Conservation (phyloP, 768 basidiomycete genomes). For the Mycena venus region DNA sequence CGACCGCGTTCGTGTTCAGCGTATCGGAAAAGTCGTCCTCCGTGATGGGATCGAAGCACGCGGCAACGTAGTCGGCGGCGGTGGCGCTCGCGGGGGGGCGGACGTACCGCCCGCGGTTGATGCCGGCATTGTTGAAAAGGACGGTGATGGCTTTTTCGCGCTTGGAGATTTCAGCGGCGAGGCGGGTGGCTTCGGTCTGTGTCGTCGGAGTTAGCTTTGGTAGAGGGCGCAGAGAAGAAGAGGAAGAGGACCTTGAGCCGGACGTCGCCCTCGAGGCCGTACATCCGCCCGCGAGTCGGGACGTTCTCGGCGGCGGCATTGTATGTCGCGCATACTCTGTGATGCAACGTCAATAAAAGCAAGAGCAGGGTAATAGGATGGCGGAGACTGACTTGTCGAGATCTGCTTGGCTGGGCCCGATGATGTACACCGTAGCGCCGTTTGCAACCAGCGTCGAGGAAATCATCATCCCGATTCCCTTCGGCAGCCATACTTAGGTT, state of each 20-base stretch:
- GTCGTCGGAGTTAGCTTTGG: background rate
- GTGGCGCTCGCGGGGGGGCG: constrained; percentile 42
- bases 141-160: constrained; percentile 57
- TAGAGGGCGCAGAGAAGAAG: background rate
- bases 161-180: constrained; percentile 54
- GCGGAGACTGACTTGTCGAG: too few species aligned
- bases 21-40: constrained; percentile 53
- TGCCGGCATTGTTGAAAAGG: constrained; percentile 65
- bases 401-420: constrained; percentile 56
- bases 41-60: constrained; percentile 54
- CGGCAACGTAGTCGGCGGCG: constrained; percentile 53
- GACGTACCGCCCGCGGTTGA: constrained; percentile 44
- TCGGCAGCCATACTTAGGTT: background rate
- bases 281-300: constrained; percentile 49
- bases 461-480: constrained; percentile 69
- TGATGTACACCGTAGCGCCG: constrained; percentile 63
- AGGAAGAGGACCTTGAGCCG: constrained; percentile 48
- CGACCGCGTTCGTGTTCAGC: constrained; percentile 55
- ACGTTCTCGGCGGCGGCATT: constrained; percentile 50
- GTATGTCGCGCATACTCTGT: constrained; percentile 50
- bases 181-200: constrained; percentile 57
- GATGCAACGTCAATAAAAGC: background rate
- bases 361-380: background rate
- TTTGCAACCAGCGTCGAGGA: constrained; percentile 60
- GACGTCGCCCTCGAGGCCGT: constrained; percentile 58